A percentile compares a stretch with the other conserved stretches of the same genome.
Conservation (phyloP, 2,329 filamentous ascomycete species). For the Onygenales sp. region DNA sequence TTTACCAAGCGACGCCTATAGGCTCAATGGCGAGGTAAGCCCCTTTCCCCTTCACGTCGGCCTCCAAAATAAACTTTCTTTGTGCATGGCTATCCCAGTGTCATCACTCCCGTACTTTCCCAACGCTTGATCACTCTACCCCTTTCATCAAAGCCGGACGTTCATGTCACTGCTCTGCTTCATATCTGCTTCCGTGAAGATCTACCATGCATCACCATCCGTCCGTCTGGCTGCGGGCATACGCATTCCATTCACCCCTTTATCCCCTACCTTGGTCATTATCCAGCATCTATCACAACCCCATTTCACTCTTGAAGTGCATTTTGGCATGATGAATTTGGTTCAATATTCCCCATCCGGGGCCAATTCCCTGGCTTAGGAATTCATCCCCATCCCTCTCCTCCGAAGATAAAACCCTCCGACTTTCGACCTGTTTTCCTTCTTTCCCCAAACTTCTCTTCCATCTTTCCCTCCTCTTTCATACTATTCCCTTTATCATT, state of each 20-base stretch:
- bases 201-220: neutral
- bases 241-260: neutral
- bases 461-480: neutral
- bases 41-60: neutral
- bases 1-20: slow-evolving; percentile 2
- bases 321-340: neutral
- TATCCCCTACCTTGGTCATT: neutral
- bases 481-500: slow-evolving; percentile 4
- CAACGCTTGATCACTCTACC: neutral
- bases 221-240: neutral
- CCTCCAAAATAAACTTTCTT: neutral
- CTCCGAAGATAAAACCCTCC: neutral
- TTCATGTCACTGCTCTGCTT: neutral
- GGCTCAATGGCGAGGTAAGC: neutral
- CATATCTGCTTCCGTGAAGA: neutral
- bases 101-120: neutral
- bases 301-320: neutral
- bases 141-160: neutral
- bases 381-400: neutral
- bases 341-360: neutral
- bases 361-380: neutral
- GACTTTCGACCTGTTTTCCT: neutral
- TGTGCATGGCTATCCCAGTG: too few species aligned
- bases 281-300: neutral
- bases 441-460: slow-evolving; percentile 6